Percentiles rank a stretch among this genome's conserved stretches.
Evolutionary conservation across 1,284 basidiomycete species (phyloP).

Genomic region (Inonotus obliquus): DNA sequence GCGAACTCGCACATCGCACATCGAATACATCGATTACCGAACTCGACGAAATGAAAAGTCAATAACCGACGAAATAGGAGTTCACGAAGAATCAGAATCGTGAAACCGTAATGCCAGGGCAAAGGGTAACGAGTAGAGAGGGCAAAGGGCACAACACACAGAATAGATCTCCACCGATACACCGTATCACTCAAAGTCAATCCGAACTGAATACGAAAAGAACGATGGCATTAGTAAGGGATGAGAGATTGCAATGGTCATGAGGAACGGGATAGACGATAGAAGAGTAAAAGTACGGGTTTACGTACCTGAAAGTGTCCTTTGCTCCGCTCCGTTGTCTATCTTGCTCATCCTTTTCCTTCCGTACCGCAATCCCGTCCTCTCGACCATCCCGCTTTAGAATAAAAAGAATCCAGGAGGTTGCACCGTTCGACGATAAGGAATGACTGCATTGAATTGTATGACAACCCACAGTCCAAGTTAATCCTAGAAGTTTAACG

Average conservation of each 20-base stretch:
- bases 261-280: neutral
- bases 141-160: no score
- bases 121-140: neutral
- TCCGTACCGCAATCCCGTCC: neutral
- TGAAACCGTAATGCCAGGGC: neutral
- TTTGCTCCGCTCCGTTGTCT: neutral
- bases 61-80: neutral
- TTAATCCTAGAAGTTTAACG: no score
- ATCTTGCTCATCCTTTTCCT: neutral
- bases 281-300: neutral
- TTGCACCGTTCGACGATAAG: no score
- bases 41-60: no score
- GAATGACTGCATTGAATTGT: no score
- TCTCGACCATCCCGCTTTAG: no score
- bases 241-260: neutral
- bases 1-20: no score
- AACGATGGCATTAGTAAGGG: neutral
- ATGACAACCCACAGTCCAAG: no score
- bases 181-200: no score
- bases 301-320: neutral
- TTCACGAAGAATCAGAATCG: neutral
- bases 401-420: no score
- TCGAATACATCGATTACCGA: no score
- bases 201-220: neutral
- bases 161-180: no score